Conservation (phyloP, 495 filamentous ascomycete genomes). For the Letharia columbiana region DNA sequence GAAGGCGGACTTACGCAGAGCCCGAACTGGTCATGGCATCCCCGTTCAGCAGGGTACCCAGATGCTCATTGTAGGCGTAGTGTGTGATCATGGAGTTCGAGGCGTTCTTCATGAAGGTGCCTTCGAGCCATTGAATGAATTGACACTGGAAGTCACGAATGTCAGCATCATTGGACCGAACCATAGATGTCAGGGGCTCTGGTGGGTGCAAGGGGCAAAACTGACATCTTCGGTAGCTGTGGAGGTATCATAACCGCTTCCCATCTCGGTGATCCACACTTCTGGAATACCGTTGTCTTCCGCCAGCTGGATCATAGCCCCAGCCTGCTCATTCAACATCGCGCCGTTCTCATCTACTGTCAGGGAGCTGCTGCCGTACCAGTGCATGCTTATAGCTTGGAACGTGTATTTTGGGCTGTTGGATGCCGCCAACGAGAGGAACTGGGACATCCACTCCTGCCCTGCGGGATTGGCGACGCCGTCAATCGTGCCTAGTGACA, state of each 20-base stretch:
- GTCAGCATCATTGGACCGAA: background rate
- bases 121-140: conserved; percentile 1
- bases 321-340: background rate
- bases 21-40: background rate
- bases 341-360: background rate
- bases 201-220: background rate
- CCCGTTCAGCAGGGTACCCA: background rate
- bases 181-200: background rate
- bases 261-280: conserved; percentile 4
- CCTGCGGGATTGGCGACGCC: background rate
- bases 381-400: conserved; percentile 3
- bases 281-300: background rate
- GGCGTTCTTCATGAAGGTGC: background rate
- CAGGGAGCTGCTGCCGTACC: background rate
- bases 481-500: background rate
- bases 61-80: background rate
- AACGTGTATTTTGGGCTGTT: conserved; percentile 1
- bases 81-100: background rate
- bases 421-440: background rate
- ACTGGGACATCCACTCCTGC: background rate
- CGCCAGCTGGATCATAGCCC: background rate
- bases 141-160: background rate
- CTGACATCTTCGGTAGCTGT: background rate
- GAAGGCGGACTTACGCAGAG: background rate
- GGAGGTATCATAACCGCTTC: background rate